These are phyloP conservation scores for Entelexis sorbosivorans DNA, from an alignment of 1,139 yeast genomes.

Conservation along the genomic window DNA sequence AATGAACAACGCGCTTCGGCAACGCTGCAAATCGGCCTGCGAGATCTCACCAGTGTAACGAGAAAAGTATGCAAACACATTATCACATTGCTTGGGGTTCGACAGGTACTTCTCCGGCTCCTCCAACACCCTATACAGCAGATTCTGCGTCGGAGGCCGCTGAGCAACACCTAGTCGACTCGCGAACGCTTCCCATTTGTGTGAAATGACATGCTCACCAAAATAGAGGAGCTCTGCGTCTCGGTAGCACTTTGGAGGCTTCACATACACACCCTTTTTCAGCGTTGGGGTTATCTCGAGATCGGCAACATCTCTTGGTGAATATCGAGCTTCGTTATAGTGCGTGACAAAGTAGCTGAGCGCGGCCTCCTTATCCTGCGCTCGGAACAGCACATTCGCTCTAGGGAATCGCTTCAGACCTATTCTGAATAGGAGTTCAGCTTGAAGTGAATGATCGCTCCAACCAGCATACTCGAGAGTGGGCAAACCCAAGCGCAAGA, in stretches of 20 bases:
- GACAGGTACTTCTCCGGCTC: constrained; percentile 25
- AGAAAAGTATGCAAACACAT: constrained; percentile 30
- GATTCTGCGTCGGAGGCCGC: constrained; percentile 26
- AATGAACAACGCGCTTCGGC: constrained; percentile 25
- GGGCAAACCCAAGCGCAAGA: constrained; percentile 28
- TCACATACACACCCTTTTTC: constrained; percentile 10
- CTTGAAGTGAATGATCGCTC: constrained; percentile 28
- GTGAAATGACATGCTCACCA: constrained; percentile 29
- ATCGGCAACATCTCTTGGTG: constrained; percentile 17
- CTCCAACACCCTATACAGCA: constrained; percentile 24
- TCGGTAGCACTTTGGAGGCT: constrained; percentile 28
- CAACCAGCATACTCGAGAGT: constrained; percentile 30
- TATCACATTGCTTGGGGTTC: constrained; percentile 21
- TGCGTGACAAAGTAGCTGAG: constrained; percentile 28
- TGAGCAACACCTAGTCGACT: constrained; percentile 29
- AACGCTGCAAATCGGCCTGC: constrained; percentile 20
- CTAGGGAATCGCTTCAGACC: constrained; percentile 30
- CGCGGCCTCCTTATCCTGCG: constrained; percentile 20
- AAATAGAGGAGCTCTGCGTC: constrained; percentile 26
- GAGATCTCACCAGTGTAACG: constrained; percentile 23
- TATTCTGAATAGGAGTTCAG: constrained; percentile 27
- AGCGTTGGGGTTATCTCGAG: constrained; percentile 26
- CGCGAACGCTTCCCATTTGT: constrained; percentile 25
- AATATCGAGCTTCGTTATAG: constrained; percentile 25
- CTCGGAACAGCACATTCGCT: constrained; percentile 24